Conservation (phyloP, 495 filamentous ascomycete species). For the Talaromyces nanjingensis region DNA sequence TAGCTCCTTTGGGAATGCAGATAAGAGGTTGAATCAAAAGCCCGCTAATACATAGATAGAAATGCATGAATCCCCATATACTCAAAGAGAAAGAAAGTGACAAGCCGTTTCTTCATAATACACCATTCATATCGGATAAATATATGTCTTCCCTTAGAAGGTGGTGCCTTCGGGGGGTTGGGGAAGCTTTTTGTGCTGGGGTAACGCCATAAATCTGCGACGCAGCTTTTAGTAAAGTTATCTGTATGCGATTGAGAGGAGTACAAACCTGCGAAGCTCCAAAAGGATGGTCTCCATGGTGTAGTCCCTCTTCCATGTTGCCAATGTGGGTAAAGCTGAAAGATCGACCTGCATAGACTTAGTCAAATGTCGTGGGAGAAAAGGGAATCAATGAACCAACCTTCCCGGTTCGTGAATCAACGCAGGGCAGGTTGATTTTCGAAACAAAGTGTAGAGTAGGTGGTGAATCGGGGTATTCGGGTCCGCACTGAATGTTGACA, state of each 20-base stretch:
- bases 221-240: constrained; percentile 10
- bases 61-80: constrained; percentile 9
- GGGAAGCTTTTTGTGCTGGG: constrained; percentile 87
- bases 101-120: constrained; percentile 6
- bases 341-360: constrained; percentile 63
- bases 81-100: constrained; percentile 1
- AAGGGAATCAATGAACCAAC: constrained; percentile 27
- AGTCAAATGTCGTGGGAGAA: neutral
- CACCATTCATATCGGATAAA: constrained; percentile 4
- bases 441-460: constrained; percentile 86
- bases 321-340: constrained; percentile 70
- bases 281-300: constrained; percentile 93
- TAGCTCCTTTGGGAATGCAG: neutral
- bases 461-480: constrained; percentile 80
- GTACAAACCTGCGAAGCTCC: constrained; percentile 66
- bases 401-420: constrained; percentile 69
- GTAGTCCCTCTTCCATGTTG: constrained; percentile 79
- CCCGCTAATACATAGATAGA: constrained; percentile 9
- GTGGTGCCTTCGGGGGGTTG: constrained; percentile 87
- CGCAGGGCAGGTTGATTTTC: constrained; percentile 91
- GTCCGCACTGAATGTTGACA: constrained; percentile 92
- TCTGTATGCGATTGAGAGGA: constrained; percentile 12
- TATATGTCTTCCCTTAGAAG: constrained; percentile 34
- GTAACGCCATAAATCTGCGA: constrained; percentile 85
- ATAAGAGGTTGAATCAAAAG: constrained; percentile 5